Percentiles rank a stretch among this genome's conserved stretches.
Evolutionary conservation across 805 yeast species (phyloP).

Genomic region (Saccharomycopsis fermentans): DNA sequence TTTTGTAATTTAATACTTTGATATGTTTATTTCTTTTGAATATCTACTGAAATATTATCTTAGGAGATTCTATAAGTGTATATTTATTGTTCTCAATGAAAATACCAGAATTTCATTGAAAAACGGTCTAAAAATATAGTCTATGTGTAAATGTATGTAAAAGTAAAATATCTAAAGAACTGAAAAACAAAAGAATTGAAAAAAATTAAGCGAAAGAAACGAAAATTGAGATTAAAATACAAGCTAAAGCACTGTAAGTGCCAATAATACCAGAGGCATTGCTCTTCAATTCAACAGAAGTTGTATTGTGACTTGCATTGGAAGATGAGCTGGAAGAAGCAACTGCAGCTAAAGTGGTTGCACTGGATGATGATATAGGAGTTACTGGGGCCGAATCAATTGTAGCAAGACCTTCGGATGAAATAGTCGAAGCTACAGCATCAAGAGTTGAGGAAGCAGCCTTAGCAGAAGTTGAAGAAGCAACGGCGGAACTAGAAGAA

Average conservation of each 20-base stretch:
- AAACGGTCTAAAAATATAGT: background rate
- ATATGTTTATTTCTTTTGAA: background rate
- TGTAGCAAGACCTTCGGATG: background rate
- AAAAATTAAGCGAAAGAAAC: background rate
- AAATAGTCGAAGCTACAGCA: background rate
- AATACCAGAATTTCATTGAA: background rate
- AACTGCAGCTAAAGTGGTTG: background rate
- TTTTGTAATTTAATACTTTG: too few relatives aligned
- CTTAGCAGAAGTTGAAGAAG: background rate
- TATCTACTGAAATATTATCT: background rate
- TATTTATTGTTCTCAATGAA: background rate
- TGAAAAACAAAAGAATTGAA: background rate
- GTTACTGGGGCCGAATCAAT: background rate
- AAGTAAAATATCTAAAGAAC: background rate
- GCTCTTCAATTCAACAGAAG: background rate
- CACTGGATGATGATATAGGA: background rate
- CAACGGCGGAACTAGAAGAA: background rate
- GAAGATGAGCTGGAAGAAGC: background rate
- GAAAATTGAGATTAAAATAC: background rate
- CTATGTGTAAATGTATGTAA: background rate
- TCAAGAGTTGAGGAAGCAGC: background rate
- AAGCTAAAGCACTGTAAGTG: background rate
- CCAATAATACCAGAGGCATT: background rate
- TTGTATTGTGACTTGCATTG: background rate
- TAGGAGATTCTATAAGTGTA: background rate